Conservation (phyloP, 2,329 filamentous ascomycete genomes). For the Pseudogymnoascus sp. region DNA sequence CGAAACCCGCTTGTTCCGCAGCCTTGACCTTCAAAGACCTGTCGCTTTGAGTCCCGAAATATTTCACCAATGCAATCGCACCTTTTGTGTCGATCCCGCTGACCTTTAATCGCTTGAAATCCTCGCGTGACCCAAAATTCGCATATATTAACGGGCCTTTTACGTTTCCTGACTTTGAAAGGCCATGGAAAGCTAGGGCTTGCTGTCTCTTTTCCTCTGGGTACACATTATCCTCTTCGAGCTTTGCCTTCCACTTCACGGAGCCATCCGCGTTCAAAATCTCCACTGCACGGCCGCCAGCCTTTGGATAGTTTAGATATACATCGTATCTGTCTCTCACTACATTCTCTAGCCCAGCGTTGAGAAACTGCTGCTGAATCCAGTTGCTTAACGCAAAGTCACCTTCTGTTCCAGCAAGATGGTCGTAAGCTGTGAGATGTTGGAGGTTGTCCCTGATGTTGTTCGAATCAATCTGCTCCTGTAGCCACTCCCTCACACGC, state of each 20-base stretch:
- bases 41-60: slow-evolving; percentile 68
- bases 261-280: slow-evolving; percentile 64
- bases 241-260: slow-evolving; percentile 65
- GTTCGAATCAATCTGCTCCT: slow-evolving; percentile 62
- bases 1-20: slow-evolving; percentile 78
- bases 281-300: slow-evolving; percentile 69
- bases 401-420: slow-evolving; percentile 90
- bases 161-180: slow-evolving; percentile 80
- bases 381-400: slow-evolving; percentile 81
- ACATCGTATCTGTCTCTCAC: slow-evolving; percentile 73
- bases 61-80: slow-evolving; percentile 75
- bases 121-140: slow-evolving; percentile 80
- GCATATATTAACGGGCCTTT: slow-evolving; percentile 83
- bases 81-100: slow-evolving; percentile 67
- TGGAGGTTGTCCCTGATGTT: slow-evolving; percentile 65
- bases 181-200: slow-evolving; percentile 77
- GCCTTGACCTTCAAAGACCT: slow-evolving; percentile 79
- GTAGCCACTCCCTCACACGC: slow-evolving; percentile 67
- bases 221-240: slow-evolving; percentile 75
- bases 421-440: slow-evolving; percentile 76
- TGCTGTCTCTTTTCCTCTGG: slow-evolving; percentile 56
- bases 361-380: slow-evolving; percentile 68
- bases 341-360: slow-evolving; percentile 67
- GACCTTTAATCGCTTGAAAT: slow-evolving; percentile 68
- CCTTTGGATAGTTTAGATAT: slow-evolving; percentile 84